Percentiles rank a stretch among this genome's conserved stretches.
phyloP scores from a whole-genome alignment of 805 yeast species.

The Sugiyamaella valdiviana region DNA sequence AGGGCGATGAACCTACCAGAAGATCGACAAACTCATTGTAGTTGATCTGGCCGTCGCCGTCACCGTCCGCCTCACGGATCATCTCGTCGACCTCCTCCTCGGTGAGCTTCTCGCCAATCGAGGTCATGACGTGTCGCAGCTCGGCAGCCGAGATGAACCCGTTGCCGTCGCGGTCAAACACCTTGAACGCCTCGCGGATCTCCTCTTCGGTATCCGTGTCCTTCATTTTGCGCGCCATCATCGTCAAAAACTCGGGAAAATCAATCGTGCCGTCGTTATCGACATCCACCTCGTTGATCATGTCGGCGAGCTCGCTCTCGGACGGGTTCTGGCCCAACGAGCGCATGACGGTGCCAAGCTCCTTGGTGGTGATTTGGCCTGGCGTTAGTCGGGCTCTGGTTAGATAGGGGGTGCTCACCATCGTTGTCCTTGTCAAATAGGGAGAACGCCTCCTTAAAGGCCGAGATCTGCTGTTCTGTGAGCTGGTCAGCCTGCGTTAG shows the following conservation, averaged over 20 bases:
- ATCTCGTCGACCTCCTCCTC: conserved; percentile 97
- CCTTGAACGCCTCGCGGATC: conserved; percentile 95
- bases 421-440: conserved; percentile 95
- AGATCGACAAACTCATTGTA: conserved; percentile 94
- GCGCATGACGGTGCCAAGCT: conserved; percentile 97
- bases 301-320: conserved; percentile 90
- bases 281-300: conserved; percentile 95
- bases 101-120: conserved; percentile 93
- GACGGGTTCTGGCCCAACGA: conserved; percentile 97
- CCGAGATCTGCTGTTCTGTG: conserved; percentile 93
- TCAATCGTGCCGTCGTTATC: conserved; percentile 90
- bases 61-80: conserved; percentile 82
- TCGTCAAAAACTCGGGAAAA: conserved; percentile 73
- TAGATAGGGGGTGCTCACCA: conserved; percentile 48
- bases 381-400: neutral
- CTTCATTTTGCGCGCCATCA: conserved; percentile 90
- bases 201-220: conserved; percentile 97
- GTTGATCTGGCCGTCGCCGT: conserved; percentile 93
- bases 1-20: conserved; percentile 32
- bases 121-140: conserved; percentile 91
- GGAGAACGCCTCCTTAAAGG: conserved; percentile 96
- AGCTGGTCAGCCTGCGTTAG: conserved; percentile 61
- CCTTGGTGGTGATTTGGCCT: conserved; percentile 82
- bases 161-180: conserved; percentile 88
- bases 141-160: conserved; percentile 96